Percentiles rank a stretch among this genome's conserved stretches.
Conservation (phyloP, 2,329 filamentous ascomycete genomes). For the Aplosporella prunicola region DNA sequence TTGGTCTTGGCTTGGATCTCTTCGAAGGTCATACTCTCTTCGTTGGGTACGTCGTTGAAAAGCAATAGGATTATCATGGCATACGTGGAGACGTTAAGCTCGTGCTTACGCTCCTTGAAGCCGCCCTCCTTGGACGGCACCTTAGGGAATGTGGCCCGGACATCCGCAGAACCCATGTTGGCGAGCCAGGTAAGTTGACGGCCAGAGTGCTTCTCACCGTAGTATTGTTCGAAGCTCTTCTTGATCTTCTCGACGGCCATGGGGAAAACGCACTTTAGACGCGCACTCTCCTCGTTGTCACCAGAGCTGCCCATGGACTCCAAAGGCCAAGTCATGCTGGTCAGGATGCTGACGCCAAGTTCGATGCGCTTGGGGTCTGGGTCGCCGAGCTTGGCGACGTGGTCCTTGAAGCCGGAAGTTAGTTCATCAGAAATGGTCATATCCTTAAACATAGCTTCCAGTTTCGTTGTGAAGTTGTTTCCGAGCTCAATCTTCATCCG, state of each 20-base stretch:
- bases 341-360: slow-evolving; percentile 74
- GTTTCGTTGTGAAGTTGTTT: slow-evolving; percentile 82
- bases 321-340: slow-evolving; percentile 89
- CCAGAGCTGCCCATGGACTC: slow-evolving; percentile 63
- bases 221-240: slow-evolving; percentile 80
- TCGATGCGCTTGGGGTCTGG: slow-evolving; percentile 59
- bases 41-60: slow-evolving; percentile 65
- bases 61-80: slow-evolving; percentile 82
- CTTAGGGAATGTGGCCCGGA: slow-evolving; percentile 68
- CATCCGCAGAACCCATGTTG: slow-evolving; percentile 72
- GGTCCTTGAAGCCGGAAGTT: slow-evolving; percentile 63
- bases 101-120: slow-evolving; percentile 63
- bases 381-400: slow-evolving; percentile 52
- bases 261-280: slow-evolving; percentile 60
- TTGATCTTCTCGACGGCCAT: slow-evolving; percentile 64
- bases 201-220: slow-evolving; percentile 77
- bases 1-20: slow-evolving; percentile 77
- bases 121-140: slow-evolving; percentile 60
- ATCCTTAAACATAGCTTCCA: slow-evolving; percentile 97
- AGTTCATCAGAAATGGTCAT: slow-evolving; percentile 82
- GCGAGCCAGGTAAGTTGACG: slow-evolving; percentile 77
- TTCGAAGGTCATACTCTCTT: slow-evolving; percentile 50
- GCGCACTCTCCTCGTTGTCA: slow-evolving; percentile 38
- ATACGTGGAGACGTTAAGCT: slow-evolving; percentile 86
- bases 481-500: slow-evolving; percentile 97